Evolutionary conservation across 768 basidiomycete species (phyloP).

Genomic region (Hericium rajendrae): DNA sequence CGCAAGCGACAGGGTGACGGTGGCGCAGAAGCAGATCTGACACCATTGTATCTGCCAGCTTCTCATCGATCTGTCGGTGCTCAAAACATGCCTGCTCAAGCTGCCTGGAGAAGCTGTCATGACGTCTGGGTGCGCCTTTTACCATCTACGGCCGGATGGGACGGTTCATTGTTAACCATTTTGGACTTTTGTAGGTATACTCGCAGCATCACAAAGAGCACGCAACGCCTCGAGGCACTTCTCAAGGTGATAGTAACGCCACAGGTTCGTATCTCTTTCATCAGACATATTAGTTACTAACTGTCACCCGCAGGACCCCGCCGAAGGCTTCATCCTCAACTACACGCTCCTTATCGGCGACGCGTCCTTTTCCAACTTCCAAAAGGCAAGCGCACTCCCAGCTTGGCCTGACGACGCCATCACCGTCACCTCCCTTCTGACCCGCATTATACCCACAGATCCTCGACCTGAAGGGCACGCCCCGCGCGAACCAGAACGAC

Average conservation of each 20-base stretch:
- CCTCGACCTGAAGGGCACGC: conserved; percentile 89
- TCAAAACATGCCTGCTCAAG: conserved; percentile 75
- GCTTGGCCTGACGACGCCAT: not conserved
- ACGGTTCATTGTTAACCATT: conserved; percentile 1
- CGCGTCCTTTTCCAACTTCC: conserved; percentile 94
- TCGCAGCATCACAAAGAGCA: conserved; percentile 71
- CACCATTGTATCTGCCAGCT: conserved; percentile 36
- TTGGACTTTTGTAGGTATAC: conserved; percentile 50
- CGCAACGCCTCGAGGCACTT: conserved; percentile 77
- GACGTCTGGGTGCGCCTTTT: conserved; percentile 39
- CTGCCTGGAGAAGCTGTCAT: conserved; percentile 67
- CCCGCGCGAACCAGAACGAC: conserved; percentile 76
- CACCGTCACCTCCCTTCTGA: not conserved
- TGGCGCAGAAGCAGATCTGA: not conserved
- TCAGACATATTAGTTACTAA: not conserved
- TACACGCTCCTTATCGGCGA: conserved; percentile 93
- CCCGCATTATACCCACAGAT: conserved; percentile 41
- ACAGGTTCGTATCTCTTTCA: conserved; percentile 41
- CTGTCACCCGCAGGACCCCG: conserved; percentile 53
- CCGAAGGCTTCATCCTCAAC: conserved; percentile 91
- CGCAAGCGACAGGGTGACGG: not conserved
- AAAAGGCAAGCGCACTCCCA: conserved; percentile 56
- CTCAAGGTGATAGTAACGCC: conserved; percentile 95
- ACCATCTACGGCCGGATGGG: not conserved
- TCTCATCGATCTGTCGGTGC: conserved; percentile 79